Base-by-base conservation (phyloP, 768 basidiomycete genomes). In the Rhodotorula paludigena region DNA sequence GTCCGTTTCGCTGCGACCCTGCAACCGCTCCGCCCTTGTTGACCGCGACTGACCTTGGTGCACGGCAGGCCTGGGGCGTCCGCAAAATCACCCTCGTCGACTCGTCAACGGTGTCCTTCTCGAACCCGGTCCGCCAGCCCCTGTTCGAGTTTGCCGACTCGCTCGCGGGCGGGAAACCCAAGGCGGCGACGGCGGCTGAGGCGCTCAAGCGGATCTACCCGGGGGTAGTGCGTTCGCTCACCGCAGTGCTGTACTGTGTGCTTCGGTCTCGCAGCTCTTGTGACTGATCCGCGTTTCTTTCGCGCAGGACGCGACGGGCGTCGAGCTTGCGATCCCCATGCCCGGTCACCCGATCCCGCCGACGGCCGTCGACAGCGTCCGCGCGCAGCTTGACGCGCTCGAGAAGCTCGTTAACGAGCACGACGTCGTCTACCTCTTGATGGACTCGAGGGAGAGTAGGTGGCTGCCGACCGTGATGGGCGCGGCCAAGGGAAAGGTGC, bases 361-460 rank as follows among this genome's bases (percentile, higher is more conserved):
- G 1, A 79, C 80, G 0, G 82, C 82, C 0, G 77, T 86, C 9
- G 82, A 82, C 5, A 83, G 86, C 73, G 81, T 84, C 0, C 82
- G 84, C 75, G 81, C 81, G n/a, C 87, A 91, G 70, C 85, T 97
- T 1, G 79, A 79, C 39, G 81, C 82, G 73, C 83, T 99, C 15
- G 91, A 93, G 74, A 77, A 82, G 33, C 83, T 98, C 23, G 83
- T 98, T 63, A 86, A 89, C 38, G 81, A 82, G 25, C 94, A 99
- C 75, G 96, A 99, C 75, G 93, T 82, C 0, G 82, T 97, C 6
- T 98, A 92, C 78, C 81, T 97, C 39, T 82, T 98, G 32, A 98
- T 97, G 96, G 96, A 98, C 77, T 97, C 92, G n/a, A 82, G 94
- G 42, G 96, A 99, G 78, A 92, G 90, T 73, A 80, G 96, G 52